Evolutionary conservation across 305 asterid species (phyloP), one percentile per base, ranked within the genome.

Genomic region (Fraxinus nigra): DNA sequence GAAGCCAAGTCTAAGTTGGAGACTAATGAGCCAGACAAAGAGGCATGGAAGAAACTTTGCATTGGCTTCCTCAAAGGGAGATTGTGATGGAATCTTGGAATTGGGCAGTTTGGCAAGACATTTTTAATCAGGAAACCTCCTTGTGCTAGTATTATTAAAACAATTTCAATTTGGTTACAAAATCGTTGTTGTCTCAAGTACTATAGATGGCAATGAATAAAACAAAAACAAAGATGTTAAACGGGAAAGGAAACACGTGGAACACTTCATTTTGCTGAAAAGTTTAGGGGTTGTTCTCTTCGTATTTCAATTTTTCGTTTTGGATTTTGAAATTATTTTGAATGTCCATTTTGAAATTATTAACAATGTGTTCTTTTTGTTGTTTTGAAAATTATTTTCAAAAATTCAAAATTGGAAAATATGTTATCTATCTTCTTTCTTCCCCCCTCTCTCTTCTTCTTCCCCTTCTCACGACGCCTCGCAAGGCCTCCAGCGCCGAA

Each of bases 21-120:
- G 78, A 82, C 70, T 7, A 38, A 72, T 0, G 94, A 93, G 40
- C 94, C 93, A 0, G 94, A 92, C 48, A 85, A 74, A 80, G 97
- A 94, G 65, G 90, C 90, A 0, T 93, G 93, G 97, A 88, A 87
- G 88, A 92, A 88, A 79, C 56, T 94, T 30, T 94, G 97, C 92
- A 87, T 85, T 54, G 87, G 80, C 82, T 94, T 94, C 72, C 94
- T 94, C 32, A 94, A 94, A 86, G 94, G 94, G 73, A 88, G 93
- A 85, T 83, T 89, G 74, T 92, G 90, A 92, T 87, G 80, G 74
- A 11, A 26, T 35, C 13, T 22, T 46, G 35, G 37, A 26, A 26
- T 24, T 28, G n/a, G 7, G 6, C 3, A 26, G n/a, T 9, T 11
- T 65, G 6, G 18, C 20, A 3, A 28, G 8, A 9, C n/a, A 26